phyloP scores from a whole-genome alignment of 176 grass and related monocot genomes.

The Triticum turgidum region DNA sequence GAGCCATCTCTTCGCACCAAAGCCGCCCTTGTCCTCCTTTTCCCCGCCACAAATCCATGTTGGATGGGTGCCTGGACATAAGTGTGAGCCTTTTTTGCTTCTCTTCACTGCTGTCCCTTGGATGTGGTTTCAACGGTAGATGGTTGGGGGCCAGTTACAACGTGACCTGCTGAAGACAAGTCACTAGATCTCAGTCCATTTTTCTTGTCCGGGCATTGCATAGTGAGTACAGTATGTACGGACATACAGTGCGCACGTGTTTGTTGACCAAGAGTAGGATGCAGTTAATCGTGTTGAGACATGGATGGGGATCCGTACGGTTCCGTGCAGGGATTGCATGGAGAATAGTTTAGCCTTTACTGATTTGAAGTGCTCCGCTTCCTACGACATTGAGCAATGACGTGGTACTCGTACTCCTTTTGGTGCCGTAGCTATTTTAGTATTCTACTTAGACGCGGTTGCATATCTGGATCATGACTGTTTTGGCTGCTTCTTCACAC shows the following conservation, averaged over 20 bases:
- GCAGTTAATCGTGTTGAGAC: neutral
- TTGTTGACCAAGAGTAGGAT: neutral
- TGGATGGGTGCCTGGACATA: too few species aligned
- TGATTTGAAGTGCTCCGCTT: too few species aligned
- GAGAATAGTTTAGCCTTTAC: neutral
- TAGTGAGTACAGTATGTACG: neutral
- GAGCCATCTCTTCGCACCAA: too few species aligned
- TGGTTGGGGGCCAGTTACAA: too few species aligned
- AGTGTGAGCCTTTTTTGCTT: too few species aligned
- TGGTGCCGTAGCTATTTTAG: neutral
- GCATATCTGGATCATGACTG: neutral
- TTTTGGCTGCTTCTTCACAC: neutral
- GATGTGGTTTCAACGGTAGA: too few species aligned
- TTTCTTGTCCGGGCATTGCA: neutral
- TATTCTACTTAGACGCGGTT: neutral
- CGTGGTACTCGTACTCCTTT: neutral
- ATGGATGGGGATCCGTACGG: conserved; percentile 3
- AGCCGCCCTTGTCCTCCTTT: too few species aligned
- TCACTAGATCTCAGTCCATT: too few species aligned
- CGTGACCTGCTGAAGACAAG: too few species aligned
- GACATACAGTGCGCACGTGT: neutral
- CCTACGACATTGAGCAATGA: neutral
- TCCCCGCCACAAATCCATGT: too few species aligned
- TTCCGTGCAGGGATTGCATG: neutral
- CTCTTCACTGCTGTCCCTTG: too few species aligned